Evolutionary conservation across 148 eudicot species (phyloP).

Genomic region (Chenopodium album): DNA sequence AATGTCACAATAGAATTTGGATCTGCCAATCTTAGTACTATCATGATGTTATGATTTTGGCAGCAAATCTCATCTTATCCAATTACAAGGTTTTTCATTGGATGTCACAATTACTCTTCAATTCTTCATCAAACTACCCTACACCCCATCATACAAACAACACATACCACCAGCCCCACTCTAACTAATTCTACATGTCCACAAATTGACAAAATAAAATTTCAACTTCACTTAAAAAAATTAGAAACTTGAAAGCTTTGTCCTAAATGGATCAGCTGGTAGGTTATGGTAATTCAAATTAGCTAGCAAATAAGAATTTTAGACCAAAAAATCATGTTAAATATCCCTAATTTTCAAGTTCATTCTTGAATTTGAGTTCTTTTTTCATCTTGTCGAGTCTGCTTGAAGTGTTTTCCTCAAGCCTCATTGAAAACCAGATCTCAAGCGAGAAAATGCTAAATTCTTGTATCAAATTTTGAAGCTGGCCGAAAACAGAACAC

Average conservation of each 20-base stretch:
- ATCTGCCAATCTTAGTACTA: background rate
- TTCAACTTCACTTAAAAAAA: no score
- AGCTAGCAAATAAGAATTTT: no score
- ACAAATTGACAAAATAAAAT: background rate
- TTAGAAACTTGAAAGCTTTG: background rate
- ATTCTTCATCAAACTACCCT: background rate
- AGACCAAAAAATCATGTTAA: no score
- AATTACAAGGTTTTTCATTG: constrained; percentile 13
- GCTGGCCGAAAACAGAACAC: background rate
- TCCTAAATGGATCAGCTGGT: no score
- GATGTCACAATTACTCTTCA: background rate
- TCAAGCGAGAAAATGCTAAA: background rate
- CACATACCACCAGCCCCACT: background rate
- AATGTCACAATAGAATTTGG: no score
- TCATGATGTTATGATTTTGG: background rate
- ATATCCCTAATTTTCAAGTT: no score
- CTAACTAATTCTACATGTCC: background rate
- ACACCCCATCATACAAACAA: background rate
- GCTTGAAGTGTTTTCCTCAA: no score
- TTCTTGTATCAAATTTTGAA: background rate
- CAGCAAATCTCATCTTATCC: constrained; percentile 18
- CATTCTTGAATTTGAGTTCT: background rate
- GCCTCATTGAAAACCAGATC: no score
- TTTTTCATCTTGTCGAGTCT: background rate
- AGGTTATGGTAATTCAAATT: no score